Evolutionary conservation across 768 basidiomycete genomes (phyloP), one percentile per base, ranked within the genome.

Genomic region (Galerina marginata): DNA sequence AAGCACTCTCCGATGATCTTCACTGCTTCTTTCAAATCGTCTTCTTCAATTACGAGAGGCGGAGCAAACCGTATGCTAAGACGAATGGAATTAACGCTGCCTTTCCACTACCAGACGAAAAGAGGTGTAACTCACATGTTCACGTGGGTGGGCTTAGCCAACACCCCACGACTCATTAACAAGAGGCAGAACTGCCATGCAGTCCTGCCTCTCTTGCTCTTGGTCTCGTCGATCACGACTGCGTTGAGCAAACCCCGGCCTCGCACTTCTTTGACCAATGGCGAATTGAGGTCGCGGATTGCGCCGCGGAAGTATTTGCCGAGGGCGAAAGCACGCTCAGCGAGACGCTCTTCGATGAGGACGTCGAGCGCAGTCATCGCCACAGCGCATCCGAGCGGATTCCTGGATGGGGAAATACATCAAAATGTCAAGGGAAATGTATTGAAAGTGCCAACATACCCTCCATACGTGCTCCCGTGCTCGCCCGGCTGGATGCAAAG

Each of bases 171-270:
- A 66, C 88, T 89, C 88, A 96, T 96, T 73, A 99, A 75, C 69
- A 98, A 74, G 71, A 99, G 71, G 75, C 97, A 99, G 54, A 99
- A 81, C 73, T 99, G 93, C 97, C 96, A 99, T 4, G 96, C 97
- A 1, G 92, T 89, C 52, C 94, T 79, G 14, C 92, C 90, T 75
- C 86, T 91, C 46, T 63, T 74, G 67, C 91, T 93, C 79, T 85
- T 85, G 61, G 76, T 74, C 79, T 98, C 94, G 69, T 98, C 89
- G 56, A 99, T 93, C 23, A 98, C 92, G 26, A 99, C 82, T 7
- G 96, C 96, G 71, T 98, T 99, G 65, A 99, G 78, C 58, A 99
- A 75, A 0, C 96, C 96, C 60, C 86, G 82, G 4, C 95, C 96
- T 23, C 96, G 86, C 14, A 99, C 93, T 44, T 83, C 80, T 66